phyloP scores from a whole-genome alignment of 1,284 basidiomycete species.

The Ceratobasidium sp. region DNA sequence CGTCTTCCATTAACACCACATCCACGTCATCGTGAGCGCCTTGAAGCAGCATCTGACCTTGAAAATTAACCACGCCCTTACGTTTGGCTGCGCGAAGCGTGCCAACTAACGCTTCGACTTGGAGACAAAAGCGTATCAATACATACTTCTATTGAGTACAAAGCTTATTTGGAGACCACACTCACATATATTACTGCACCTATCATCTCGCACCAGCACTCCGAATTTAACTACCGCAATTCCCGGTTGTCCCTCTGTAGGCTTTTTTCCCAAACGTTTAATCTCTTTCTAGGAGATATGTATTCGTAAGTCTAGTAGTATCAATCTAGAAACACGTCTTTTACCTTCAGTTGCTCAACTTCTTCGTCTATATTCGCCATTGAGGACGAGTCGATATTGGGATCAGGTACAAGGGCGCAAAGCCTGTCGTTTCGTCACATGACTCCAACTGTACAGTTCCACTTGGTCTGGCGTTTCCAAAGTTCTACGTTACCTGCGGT shows the following conservation, averaged over 20 bases:
- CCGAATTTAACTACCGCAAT: conserved; percentile 46
- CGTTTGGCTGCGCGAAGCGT: conserved; percentile 48
- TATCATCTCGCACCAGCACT: conserved; percentile 47
- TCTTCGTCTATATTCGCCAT: conserved; percentile 49
- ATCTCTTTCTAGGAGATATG: conserved; percentile 44
- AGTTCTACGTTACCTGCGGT: too few species aligned
- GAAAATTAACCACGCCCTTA: conserved; percentile 46
- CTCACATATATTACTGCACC: conserved; percentile 49
- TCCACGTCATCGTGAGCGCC: conserved; percentile 49
- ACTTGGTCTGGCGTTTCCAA: neutral
- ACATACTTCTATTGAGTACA: too few species aligned
- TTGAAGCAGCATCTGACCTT: conserved; percentile 48
- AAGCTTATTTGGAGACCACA: too few species aligned
- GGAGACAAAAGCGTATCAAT: neutral
- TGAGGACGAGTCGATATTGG: neutral
- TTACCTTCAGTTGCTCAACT: conserved; percentile 48
- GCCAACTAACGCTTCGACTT: conserved; percentile 49
- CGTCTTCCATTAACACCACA: conserved; percentile 38
- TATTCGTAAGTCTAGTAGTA: neutral
- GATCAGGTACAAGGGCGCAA: neutral
- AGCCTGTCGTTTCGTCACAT: neutral
- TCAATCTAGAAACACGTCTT: neutral
- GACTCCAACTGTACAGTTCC: neutral
- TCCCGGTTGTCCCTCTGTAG: conserved; percentile 37
- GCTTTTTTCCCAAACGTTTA: conserved; percentile 45